Evolutionary conservation across 1,284 basidiomycete species (phyloP).

Genomic region (Trichosporon inkin): DNA sequence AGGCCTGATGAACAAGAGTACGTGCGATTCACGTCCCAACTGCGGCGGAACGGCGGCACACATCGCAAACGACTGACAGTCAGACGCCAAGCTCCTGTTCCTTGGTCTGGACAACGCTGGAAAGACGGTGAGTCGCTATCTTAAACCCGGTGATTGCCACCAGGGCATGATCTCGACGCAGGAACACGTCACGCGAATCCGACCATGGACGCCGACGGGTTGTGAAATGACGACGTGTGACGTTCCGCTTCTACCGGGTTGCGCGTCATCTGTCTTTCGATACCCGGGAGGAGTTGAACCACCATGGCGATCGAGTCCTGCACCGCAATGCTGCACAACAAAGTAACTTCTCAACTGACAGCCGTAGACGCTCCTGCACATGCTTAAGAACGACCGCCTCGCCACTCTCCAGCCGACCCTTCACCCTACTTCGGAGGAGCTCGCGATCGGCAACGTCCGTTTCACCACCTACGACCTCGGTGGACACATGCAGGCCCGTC

Average conservation of each 20-base stretch:
- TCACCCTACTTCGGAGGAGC: slow-evolving; percentile 98
- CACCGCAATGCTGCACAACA: too few relatives aligned
- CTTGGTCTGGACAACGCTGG: slow-evolving; percentile 98
- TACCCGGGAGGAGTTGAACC: too few relatives aligned
- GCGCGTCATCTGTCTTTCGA: too few relatives aligned
- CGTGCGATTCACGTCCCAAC: slow-evolving; percentile 15
- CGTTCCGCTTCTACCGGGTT: too few relatives aligned
- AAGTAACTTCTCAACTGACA: neutral
- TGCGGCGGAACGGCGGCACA: neutral
- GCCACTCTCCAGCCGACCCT: slow-evolving; percentile 97
- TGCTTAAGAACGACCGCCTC: slow-evolving; percentile 99
- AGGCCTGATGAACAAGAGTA: slow-evolving; percentile 96
- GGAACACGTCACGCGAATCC: slow-evolving; percentile 2
- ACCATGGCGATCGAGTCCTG: too few relatives aligned
- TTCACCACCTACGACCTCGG: slow-evolving; percentile 99
- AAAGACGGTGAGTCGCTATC: slow-evolving; percentile 77
- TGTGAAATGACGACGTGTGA: too few relatives aligned
- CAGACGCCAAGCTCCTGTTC: slow-evolving; percentile 93
- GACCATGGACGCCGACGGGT: neutral
- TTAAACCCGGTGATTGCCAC: neutral
- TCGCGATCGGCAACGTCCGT: slow-evolving; percentile 97
- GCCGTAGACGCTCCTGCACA: slow-evolving; percentile 87
- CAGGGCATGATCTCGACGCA: neutral
- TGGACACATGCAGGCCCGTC: slow-evolving; percentile 97
- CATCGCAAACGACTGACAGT: neutral